Evolutionary conservation across 1,284 basidiomycete species (phyloP), one percentile per base, ranked within the genome.

Genomic region (Ceratobasidium sp.): DNA sequence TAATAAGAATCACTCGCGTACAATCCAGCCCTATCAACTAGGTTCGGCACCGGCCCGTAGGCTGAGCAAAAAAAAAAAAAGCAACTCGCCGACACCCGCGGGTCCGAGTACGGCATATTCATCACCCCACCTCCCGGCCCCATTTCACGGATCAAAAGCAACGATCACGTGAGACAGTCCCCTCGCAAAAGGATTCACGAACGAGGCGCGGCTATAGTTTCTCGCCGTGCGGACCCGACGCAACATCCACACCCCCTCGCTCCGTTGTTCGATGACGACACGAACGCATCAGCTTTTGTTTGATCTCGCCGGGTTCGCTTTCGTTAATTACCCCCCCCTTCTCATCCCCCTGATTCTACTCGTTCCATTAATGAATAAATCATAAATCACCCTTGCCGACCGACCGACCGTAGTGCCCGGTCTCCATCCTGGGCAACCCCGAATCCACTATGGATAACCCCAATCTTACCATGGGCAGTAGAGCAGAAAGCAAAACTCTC

Each of bases 111-210:
- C 60, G 39, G 60, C 28, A 40, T 20, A 13, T 42, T 20, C 40
- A 64, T 46, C 20, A 20, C 61, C 61, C 56, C 56, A 33, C 56
- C 23, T 18, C 3, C 56, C n/a, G 56, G 26, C 40, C 20, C 13
- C 6, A 18, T 33, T 12, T n/a, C 20, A 44, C 61, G 61, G 61
- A 64, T 64, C 61, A 64, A 64, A 63, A 64, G 39, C 18, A n/a
- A 23, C 42, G 61, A 64, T 64, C 61, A 64, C 61, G 61, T 64
- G 61, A 46, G 40, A 44, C 40, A 10, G 15, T 40, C 33, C 18
- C 5, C 53, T 5, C 46, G 18, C 9, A 49, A 7, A 49, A 49
- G 18, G 46, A 55, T 46, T 46, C 44, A 46, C 44, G 7, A 46
- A 6, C 6, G 6, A 6, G 18, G 20, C 3, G 4, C 60, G 60